Evolutionary conservation across 192 early-diverging fungal genomes (phyloP).

Genomic region (Umbelopsis sp.): DNA sequence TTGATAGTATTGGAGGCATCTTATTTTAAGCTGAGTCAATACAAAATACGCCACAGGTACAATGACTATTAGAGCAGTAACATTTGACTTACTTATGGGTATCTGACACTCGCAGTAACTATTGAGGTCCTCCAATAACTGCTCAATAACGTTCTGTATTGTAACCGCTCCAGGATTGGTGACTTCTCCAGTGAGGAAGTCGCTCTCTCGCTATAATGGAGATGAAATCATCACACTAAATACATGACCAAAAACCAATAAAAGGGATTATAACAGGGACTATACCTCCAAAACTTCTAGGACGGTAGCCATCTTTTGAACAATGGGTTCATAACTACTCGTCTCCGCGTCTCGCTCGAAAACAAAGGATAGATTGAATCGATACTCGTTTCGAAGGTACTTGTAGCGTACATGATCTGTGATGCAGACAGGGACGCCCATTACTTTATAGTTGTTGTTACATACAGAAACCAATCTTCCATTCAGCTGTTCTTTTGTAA

Average conservation of each 20-base stretch:
- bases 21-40: slow-evolving; percentile 24
- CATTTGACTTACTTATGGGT: slow-evolving; percentile 63
- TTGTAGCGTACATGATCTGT: slow-evolving; percentile 52
- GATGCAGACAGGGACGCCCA: slow-evolving; percentile 79
- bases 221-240: neutral
- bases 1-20: slow-evolving; percentile 81
- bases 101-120: slow-evolving; percentile 86
- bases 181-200: slow-evolving; percentile 52
- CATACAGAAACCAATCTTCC: slow-evolving; percentile 74
- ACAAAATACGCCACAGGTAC: neutral
- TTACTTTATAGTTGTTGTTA: slow-evolving; percentile 68
- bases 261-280: neutral
- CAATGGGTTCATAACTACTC: slow-evolving; percentile 84
- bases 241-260: neutral
- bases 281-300: slow-evolving; percentile 82
- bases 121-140: slow-evolving; percentile 85
- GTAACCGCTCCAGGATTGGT: slow-evolving; percentile 36
- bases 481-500: slow-evolving; percentile 80
- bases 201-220: slow-evolving; percentile 53
- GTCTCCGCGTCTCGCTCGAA: slow-evolving; percentile 86
- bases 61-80: neutral
- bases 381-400: slow-evolving; percentile 79
- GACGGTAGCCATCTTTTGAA: slow-evolving; percentile 82
- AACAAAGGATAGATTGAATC: slow-evolving; percentile 95
- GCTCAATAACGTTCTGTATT: slow-evolving; percentile 80